Evolutionary conservation across 345 rosid genomes (phyloP).

Genomic region (Rubroshorea leprosula): DNA sequence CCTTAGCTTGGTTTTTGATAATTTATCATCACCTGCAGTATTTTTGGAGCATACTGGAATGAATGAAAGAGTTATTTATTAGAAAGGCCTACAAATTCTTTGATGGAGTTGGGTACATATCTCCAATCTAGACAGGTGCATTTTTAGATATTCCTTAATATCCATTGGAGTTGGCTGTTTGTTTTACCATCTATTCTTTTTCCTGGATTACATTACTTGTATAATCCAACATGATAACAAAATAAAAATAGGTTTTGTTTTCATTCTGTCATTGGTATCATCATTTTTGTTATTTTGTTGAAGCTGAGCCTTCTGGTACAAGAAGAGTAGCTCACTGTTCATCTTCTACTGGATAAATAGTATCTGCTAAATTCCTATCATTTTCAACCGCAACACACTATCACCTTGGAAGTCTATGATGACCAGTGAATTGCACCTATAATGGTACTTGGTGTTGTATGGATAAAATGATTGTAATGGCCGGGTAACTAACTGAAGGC

Average conservation of each 20-base stretch:
- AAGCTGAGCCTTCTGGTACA: background rate
- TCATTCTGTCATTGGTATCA: background rate
- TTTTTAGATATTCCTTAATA: constrained; percentile 12
- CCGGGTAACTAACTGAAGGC: background rate
- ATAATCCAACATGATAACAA: constrained; percentile 1
- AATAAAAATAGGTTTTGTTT: background rate
- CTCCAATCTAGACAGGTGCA: constrained; percentile 17
- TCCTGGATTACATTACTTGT: background rate
- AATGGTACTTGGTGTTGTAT: no score
- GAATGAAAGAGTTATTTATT: constrained; percentile 11
- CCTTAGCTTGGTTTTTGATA: constrained; percentile 13
- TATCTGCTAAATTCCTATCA: no score
- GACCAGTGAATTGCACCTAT: no score
- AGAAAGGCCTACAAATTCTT: constrained; percentile 19
- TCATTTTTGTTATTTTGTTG: no score
- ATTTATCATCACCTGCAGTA: constrained; percentile 19
- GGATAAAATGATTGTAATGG: background rate
- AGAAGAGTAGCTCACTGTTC: no score
- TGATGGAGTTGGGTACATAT: constrained; percentile 18
- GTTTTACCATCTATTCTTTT: background rate
- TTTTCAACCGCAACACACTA: no score
- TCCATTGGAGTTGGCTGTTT: constrained; percentile 10
- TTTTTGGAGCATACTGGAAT: constrained; percentile 16
- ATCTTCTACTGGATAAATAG: no score
- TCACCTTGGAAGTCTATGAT: no score